Evolutionary conservation across 2,329 filamentous ascomycete species (phyloP), one percentile per base, ranked within the genome.

Genomic region (Epichloe festucae): DNA sequence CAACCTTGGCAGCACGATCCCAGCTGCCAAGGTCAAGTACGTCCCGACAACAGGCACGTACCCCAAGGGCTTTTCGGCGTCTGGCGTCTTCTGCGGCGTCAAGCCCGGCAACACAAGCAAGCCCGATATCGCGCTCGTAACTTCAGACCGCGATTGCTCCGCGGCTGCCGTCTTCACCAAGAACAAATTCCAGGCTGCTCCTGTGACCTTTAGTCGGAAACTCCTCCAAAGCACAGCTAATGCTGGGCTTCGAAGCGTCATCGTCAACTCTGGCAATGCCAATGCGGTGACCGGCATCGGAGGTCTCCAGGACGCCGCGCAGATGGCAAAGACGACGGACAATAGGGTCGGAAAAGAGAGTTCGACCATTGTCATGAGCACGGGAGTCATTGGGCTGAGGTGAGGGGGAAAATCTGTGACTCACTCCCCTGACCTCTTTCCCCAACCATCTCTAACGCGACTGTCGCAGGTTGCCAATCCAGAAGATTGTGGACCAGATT

Each of bases 151-250:
- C 49, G 89, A 90, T 51, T 96, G 89, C 67, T 78, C 87, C 6
- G 90, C 85, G 10, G 89, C 90, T 0, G 93, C 89, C 6, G 90
- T 97, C 45, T 96, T 97, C 72, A 98, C 93, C 51, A 94, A 89
- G 69, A 98, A 98, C 73, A 90, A 91, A 68, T 98, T 98, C 72
- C 90, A 96, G 70, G 93, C 93, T 17, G 93, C 93, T 11, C 93
- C 93, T 5, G 91, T 98, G 44, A 89, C 87, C 34, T 86, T 95
- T 55, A 91, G 86, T 67, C 77, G 82, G 56, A 76, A 84, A 52
- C 79, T 90, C 54, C 71, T 95, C 38, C 75, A 81, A 64, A 74
- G 74, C 57, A 79, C 81, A 58, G 72, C 75, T 46, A 86, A 88
- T 53, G 67, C 77, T 12, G 87, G 85, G 1, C 77, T 97, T 52